Evolutionary conservation across 306 rosid species (phyloP).

Genomic region (Dryas drummondii): DNA sequence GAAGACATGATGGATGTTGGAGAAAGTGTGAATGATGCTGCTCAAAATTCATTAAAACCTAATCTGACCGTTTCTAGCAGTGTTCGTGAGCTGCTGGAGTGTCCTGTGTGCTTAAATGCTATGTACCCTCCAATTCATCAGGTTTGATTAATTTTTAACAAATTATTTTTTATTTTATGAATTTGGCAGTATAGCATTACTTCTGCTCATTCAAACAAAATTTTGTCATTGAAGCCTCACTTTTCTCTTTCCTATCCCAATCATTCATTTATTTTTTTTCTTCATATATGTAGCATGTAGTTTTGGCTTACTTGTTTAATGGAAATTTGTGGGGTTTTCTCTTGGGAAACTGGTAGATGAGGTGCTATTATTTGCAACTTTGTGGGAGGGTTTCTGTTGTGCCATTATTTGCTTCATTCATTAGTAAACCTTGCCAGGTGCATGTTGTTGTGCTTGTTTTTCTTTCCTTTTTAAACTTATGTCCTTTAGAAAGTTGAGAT

Average conservation of each 20-base stretch:
- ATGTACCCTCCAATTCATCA: slow-evolving; percentile 98
- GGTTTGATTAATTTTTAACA: slow-evolving; percentile 38
- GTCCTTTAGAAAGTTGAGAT: not conserved
- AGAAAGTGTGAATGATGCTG: slow-evolving; percentile 60
- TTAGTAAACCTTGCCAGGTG: not conserved
- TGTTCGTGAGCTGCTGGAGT: slow-evolving; percentile 90
- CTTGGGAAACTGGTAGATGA: not conserved
- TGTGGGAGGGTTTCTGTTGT: not conserved
- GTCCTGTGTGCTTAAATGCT: slow-evolving; percentile 90
- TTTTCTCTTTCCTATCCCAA: not conserved
- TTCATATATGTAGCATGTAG: not conserved
- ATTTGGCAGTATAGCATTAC: not conserved
- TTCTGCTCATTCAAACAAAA: not conserved
- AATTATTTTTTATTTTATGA: not conserved
- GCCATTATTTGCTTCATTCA: not conserved
- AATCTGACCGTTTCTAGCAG: slow-evolving; percentile 68
- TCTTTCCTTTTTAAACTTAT: not conserved
- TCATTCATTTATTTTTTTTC: not conserved
- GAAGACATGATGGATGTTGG: slow-evolving; percentile 60
- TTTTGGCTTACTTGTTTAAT: not conserved
- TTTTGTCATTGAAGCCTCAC: not conserved
- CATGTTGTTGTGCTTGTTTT: not conserved
- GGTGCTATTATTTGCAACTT: not conserved
- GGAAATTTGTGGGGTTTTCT: not conserved
- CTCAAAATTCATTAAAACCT: slow-evolving; percentile 50